Conservation (phyloP, 345 rosid species). For the Raphanus raphanistrum region DNA sequence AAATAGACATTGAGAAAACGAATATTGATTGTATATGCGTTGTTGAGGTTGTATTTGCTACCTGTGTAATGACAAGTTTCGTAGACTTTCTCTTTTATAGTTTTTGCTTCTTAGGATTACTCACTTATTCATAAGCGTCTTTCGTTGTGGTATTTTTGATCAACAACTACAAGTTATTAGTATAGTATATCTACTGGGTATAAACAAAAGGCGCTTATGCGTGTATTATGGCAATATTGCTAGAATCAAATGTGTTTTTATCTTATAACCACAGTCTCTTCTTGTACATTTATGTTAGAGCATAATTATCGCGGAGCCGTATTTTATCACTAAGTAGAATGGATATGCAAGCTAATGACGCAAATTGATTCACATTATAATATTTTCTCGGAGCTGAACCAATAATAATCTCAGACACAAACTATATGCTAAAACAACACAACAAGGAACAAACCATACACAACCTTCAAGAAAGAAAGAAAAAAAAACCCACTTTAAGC, state of each 20-base stretch:
- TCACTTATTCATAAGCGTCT: background rate
- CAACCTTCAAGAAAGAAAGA: background rate
- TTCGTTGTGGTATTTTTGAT: background rate
- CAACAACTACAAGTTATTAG: background rate
- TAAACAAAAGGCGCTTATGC: background rate
- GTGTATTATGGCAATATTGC: background rate
- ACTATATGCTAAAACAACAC: constrained; percentile 16
- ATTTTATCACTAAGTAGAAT: background rate
- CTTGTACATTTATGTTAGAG: background rate
- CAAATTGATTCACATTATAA: constrained; percentile 13
- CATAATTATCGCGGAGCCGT: no score
- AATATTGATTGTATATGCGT: background rate
- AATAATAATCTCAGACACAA: background rate
- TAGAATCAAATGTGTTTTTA: background rate
- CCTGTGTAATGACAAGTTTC: background rate
- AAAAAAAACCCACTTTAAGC: constrained; percentile 33
- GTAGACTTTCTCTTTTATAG: background rate
- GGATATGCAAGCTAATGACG: background rate
- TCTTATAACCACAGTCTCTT: background rate
- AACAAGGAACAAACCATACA: background rate
- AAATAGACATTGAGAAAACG: background rate
- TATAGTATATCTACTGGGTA: background rate
- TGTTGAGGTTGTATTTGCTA: background rate
- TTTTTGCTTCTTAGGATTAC: background rate
- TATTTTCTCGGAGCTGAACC: constrained; percentile 17